A percentile compares a stretch with the other conserved stretches of the same genome.
Conservation (phyloP, 1,284 basidiomycete species). For the Rhodotorula sp. region DNA sequence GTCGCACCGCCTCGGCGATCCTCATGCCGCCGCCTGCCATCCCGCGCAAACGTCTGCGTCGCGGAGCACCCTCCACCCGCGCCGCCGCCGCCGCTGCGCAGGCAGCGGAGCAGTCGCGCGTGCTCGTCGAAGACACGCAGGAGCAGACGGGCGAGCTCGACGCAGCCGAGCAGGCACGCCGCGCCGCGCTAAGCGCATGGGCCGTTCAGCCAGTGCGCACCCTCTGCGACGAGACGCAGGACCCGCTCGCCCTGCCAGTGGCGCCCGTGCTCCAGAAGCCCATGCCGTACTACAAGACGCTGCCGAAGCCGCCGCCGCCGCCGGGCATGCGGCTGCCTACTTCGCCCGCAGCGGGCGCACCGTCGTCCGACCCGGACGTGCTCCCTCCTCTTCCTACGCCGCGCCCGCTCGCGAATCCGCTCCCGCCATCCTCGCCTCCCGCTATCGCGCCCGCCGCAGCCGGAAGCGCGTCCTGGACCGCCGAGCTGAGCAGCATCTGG, state of each 20-base stretch:
- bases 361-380: neutral
- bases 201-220: neutral
- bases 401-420: neutral
- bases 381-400: slow-evolving; percentile 8
- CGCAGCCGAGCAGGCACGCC: neutral
- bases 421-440: neutral
- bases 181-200: neutral
- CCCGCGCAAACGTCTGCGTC: slow-evolving; percentile 2
- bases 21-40: slow-evolving; percentile 26
- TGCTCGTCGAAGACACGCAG: slow-evolving; percentile 22
- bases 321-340: neutral
- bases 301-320: neutral
- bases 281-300: neutral
- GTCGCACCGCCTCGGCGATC: slow-evolving; percentile 8
- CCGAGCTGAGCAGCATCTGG: slow-evolving; percentile 2
- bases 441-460: neutral
- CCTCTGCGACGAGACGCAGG: slow-evolving; percentile 16
- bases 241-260: neutral
- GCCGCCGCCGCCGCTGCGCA: neutral
- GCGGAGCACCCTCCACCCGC: slow-evolving; percentile 4
- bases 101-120: neutral
- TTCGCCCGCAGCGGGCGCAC: neutral
- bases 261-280: neutral
- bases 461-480: neutral
- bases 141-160: neutral